Evolutionary conservation across 202 grass and related monocot genomes (phyloP).

Genomic region (Eragrostis tef): DNA sequence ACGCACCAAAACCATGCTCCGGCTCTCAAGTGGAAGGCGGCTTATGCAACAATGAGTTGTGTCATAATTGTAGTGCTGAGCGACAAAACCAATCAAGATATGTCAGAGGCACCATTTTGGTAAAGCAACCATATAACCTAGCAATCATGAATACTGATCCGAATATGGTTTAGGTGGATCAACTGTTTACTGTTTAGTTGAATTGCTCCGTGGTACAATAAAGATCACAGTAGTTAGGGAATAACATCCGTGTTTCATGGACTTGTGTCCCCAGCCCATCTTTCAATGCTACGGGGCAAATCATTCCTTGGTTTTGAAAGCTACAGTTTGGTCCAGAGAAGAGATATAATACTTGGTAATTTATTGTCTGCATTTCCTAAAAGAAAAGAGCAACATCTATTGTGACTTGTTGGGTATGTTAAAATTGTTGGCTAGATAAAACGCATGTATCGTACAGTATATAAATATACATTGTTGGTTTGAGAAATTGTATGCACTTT

Average conservation of each 20-base stretch:
- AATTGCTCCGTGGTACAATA: neutral
- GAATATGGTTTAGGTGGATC: conserved; percentile 39
- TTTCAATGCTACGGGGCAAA: neutral
- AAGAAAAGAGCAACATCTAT: conserved; percentile 13
- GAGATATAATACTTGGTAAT: conserved; percentile 18
- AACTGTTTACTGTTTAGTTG: neutral
- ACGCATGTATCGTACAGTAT: conserved; percentile 17
- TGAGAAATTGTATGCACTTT: conserved; percentile 29
- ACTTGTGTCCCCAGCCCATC: neutral
- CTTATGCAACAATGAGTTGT: conserved; percentile 57
- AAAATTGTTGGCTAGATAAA: conserved; percentile 29
- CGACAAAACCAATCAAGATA: conserved; percentile 67
- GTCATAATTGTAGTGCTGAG: conserved; percentile 53
- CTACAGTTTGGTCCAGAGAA: conserved; percentile 18
- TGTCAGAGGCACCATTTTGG: conserved; percentile 86
- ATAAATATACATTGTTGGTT: conserved; percentile 35
- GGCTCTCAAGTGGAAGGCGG: conserved; percentile 42
- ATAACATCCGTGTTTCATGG: neutral
- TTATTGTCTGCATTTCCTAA: conserved; percentile 20
- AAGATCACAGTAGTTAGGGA: neutral
- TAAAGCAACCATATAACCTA: conserved; percentile 51
- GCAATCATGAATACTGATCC: conserved; percentile 39
- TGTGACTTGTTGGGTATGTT: neutral
- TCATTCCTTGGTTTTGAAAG: conserved; percentile 9
- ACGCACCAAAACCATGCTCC: conserved; percentile 53